Evolutionary conservation across 2,329 filamentous ascomycete genomes (phyloP).

Genomic region (Claviceps pusilla): DNA sequence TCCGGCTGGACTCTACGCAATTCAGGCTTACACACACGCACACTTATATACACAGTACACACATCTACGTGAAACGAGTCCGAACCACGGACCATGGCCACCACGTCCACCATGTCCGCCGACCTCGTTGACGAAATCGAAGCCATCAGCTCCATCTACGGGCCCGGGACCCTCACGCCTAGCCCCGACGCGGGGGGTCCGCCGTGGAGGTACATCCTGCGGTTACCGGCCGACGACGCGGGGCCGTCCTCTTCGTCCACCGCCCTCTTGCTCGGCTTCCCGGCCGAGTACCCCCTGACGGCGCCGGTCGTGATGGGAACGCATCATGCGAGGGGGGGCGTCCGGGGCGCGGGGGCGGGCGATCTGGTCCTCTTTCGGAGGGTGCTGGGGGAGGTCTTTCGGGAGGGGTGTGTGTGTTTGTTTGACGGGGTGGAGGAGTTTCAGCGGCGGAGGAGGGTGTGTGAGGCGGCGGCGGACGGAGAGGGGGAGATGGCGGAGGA

Average conservation of each 20-base stretch:
- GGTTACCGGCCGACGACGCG: constrained; percentile 45
- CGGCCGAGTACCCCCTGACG: constrained; percentile 55
- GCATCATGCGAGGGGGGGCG: constrained; percentile 62
- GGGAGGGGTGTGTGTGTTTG: constrained; percentile 64
- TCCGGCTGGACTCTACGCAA: no score
- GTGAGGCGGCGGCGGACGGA: constrained; percentile 9
- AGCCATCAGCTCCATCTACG: constrained; percentile 76
- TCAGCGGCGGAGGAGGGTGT: constrained; percentile 34
- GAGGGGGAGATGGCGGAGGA: constrained; percentile 31
- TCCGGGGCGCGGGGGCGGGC: constrained; percentile 55
- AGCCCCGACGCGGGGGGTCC: constrained; percentile 19
- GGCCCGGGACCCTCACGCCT: constrained; percentile 12
- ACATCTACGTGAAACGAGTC: neutral
- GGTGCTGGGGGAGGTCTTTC: constrained; percentile 52
- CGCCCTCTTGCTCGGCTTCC: constrained; percentile 50
- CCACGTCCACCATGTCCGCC: constrained; percentile 23
- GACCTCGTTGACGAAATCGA: constrained; percentile 59
- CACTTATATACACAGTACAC: neutral
- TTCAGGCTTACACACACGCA: neutral
- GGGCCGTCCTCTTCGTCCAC: neutral
- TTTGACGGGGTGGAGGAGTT: constrained; percentile 82
- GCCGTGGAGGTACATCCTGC: constrained; percentile 44
- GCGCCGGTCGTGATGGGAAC: constrained; percentile 63
- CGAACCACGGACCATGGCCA: no score
- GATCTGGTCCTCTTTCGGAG: constrained; percentile 55